Evolutionary conservation across 345 rosid genomes (phyloP), one percentile per base, ranked within the genome.

Genomic region (Camelina sativa): DNA sequence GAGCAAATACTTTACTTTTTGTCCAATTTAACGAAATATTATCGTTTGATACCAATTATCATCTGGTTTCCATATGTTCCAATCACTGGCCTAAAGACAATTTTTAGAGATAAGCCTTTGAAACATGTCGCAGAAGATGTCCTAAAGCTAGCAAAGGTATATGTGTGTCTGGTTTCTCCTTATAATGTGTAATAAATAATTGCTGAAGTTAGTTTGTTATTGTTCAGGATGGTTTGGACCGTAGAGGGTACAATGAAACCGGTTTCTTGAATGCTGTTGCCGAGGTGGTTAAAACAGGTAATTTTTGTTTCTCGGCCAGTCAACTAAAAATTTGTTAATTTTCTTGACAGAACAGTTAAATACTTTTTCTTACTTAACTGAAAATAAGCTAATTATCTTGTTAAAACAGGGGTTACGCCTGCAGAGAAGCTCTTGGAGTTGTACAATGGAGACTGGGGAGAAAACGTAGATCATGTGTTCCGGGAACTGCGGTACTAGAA

Each of bases 211-310:
- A 11, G 6, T 38, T 48, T 1, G 3, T 20, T 28, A 9, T 51
- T 56, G 0, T 70, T 77, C 79, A 91, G 98, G 91, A 88, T 72
- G 97, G 98, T 65, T 80, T 93, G 80, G 95, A 91, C 80, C 86
- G 93, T 52, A 81, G 97, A 81, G 96, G 94, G 53, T 93, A 67
- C 69, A 93, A 89, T 80, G 97, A 93, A 84, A 53, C 89, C 9
- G 85, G 87, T 9, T 91, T 93, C 86, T 80, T 93, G 80, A 84
- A 93, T 37, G 89, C 53, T 62, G 79, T 91, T 41, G 72, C 84
- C 16, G 91, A 89, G 59, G 91, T 94, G 74, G 96, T 82, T 69
- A 78, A 83, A 74, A 94, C 95, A 88, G 97, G 98, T 93, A 77
- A 68, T 4, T 28, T 17, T 15, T 25, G 25, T 23, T 61, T 50